Evolutionary conservation across 345 rosid genomes (phyloP).

Genomic region (Eucalyptus dawsonii): DNA sequence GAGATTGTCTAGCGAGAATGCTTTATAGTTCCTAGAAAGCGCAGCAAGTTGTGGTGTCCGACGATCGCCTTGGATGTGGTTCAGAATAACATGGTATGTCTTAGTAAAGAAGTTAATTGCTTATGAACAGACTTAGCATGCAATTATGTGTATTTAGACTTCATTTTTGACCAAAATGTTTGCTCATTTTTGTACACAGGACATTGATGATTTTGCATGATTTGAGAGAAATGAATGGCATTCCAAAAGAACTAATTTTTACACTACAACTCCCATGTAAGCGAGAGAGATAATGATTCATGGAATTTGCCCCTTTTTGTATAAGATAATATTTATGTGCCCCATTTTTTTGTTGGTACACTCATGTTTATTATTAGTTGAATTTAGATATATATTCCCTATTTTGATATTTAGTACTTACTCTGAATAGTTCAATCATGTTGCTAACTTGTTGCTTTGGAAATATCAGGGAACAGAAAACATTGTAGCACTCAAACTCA

Average conservation of each 20-base stretch:
- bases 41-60: not conserved
- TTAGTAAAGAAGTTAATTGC: not conserved
- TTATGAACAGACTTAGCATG: not conserved
- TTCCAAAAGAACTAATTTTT: too few species aligned
- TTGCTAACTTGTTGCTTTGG: not conserved
- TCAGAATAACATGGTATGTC: not conserved
- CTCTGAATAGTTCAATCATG: too few species aligned
- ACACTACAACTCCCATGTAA: not conserved
- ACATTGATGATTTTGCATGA: not conserved
- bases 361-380: too few species aligned
- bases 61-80: not conserved
- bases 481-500: too few species aligned
- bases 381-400: too few species aligned
- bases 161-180: not conserved
- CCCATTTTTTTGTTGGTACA: too few species aligned
- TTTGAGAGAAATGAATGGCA: not conserved
- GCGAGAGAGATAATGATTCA: too few species aligned
- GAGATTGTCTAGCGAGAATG: not conserved
- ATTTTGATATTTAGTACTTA: too few species aligned
- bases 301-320: too few species aligned
- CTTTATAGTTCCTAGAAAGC: fast-evolving
- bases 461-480: not conserved
- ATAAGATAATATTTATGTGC: too few species aligned
- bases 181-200: not conserved
- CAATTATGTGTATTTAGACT: not conserved